Base-by-base conservation (phyloP, 2,329 filamentous ascomycete species). In the Cladosporium cucumerinum region DNA sequence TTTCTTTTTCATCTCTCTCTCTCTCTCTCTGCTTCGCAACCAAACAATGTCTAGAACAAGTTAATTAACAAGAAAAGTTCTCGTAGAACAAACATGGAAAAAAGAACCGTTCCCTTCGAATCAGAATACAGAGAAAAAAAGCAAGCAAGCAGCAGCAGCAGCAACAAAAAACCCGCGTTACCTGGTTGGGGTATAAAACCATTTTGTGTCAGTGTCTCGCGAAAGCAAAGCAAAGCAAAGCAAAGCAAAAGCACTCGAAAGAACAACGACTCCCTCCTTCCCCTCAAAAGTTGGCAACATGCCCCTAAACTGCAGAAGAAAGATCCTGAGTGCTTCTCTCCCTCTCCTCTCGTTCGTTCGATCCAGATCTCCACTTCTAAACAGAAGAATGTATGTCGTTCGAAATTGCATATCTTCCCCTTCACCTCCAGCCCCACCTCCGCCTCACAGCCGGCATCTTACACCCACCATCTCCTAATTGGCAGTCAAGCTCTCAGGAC, bases 401-500 rank as follows among this genome's bases (percentile, higher is more conserved):
- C 39, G 51, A 54, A 8, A 54, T 54, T 8, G 30, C 51, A 32
- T 21, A 8, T 54, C 23, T 5, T 23, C 46, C 4, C 46, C 18
- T 5, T 21, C 49, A 28, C 26, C 23, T 26, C 51, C 11, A 52
- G 16, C 25, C 26, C 49, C 8, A 6, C 14, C 16, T 30, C 34
- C 36, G n/a, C 39, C 7, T n/a, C 8, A n/a, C 8, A 7, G 2
- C 7, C 39, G 6, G n/a, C n/a, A n/a, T 21, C 51, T 32, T 4
- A 21, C 51, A n/a, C 12, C 26, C 16, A 30, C 28, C 18, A 30
- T 54, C 18, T 25, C 12, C 57, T 61, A 60, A 32, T 55, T 61
- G 36, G 57, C 69, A 57, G 65, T 66, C 32, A 92, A 87, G 76
- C 91, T 93, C 79, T 94, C 88, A 4, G 92, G 92, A 74, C 91